Conservation (phyloP, 2,329 filamentous ascomycete genomes). For the Microcyclospora pomicola region DNA sequence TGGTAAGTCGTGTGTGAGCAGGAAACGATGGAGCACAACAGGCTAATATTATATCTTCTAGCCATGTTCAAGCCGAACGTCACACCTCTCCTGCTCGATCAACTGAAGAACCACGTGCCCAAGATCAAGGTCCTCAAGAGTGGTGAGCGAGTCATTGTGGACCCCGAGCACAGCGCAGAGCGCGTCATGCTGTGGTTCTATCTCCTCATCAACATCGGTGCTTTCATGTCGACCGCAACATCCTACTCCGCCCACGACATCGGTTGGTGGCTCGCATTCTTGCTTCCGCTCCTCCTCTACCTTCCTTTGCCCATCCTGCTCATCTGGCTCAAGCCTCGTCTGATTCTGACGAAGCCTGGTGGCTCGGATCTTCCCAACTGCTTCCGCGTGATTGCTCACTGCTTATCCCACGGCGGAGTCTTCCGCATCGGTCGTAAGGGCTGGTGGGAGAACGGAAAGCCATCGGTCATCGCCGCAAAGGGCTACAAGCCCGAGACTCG, state of each 20-base stretch:
- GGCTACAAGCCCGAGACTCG: conserved; percentile 10
- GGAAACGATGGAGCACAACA: conserved; percentile 31
- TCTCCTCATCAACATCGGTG: conserved; percentile 58
- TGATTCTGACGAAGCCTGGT: conserved; percentile 1
- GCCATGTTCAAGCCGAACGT: conserved; percentile 67
- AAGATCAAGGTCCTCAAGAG: conserved; percentile 24
- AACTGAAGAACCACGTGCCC: conserved; percentile 27
- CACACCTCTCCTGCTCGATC: conserved; percentile 33
- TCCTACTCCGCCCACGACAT: conserved; percentile 51
- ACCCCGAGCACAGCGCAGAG: conserved; percentile 32
- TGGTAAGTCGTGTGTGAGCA: conserved; percentile 59
- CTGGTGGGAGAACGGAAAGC: conserved; percentile 11
- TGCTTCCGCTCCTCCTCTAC: conserved; percentile 49
- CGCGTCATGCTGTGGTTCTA: conserved; percentile 50
- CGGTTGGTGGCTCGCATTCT: conserved; percentile 47
- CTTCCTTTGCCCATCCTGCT: conserved; percentile 26
- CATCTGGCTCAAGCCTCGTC: conserved; percentile 1
- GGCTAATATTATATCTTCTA: conserved; percentile 35
- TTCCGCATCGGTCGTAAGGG: conserved; percentile 2
- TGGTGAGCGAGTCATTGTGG: conserved; percentile 33
- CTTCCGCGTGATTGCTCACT: conserved; percentile 4
- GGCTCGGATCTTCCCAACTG: conserved; percentile 2
- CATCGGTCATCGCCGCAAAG: conserved; percentile 2
- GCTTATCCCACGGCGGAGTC: conserved; percentile 7
- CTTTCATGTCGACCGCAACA: conserved; percentile 52